Percentiles rank a stretch among this genome's conserved stretches.
Evolutionary conservation across 805 yeast species (phyloP).

Genomic region (Myxozyma kluyveri): DNA sequence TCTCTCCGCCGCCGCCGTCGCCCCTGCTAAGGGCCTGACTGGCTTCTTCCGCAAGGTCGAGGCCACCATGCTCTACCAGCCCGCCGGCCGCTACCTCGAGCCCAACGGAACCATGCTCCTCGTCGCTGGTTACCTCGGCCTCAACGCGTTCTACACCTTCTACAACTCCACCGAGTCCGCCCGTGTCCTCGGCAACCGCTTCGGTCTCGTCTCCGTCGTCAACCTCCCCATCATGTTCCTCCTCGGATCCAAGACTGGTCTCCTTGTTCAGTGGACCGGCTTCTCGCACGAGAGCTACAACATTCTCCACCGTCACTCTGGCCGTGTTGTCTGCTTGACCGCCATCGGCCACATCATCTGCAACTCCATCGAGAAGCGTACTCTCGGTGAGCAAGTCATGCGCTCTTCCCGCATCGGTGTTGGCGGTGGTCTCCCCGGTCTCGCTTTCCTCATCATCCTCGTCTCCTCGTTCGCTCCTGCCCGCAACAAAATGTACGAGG

Average conservation of each 20-base stretch:
- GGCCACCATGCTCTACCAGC: slow-evolving; percentile 28
- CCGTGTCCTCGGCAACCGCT: slow-evolving; percentile 26
- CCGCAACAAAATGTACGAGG: slow-evolving; percentile 29
- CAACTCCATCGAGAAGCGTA: slow-evolving; percentile 13
- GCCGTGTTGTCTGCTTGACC: slow-evolving; percentile 30
- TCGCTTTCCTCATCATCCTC: slow-evolving; percentile 28
- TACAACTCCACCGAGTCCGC: slow-evolving; percentile 21
- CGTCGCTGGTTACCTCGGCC: slow-evolving; percentile 23
- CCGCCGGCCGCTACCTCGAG: slow-evolving; percentile 31
- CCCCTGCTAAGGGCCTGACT: slow-evolving; percentile 22
- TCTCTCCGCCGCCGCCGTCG: slow-evolving; percentile 20
- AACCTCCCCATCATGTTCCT: slow-evolving; percentile 31
- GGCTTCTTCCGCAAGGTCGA: slow-evolving; percentile 22
- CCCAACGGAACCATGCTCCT: slow-evolving; percentile 29
- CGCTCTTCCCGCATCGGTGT: slow-evolving; percentile 24
- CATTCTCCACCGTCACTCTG: slow-evolving; percentile 30
- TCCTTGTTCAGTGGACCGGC: slow-evolving; percentile 31
- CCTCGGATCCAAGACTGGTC: slow-evolving; percentile 31
- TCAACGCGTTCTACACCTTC: slow-evolving; percentile 29
- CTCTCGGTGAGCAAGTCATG: slow-evolving; percentile 24
- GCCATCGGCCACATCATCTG: slow-evolving; percentile 30
- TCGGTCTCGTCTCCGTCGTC: slow-evolving; percentile 30
- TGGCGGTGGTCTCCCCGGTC: slow-evolving; percentile 26
- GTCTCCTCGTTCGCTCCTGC: slow-evolving; percentile 29
- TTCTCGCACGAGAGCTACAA: slow-evolving; percentile 31